Conservation (phyloP, 306 rosid species). For the Casuarina equisetifolia region DNA sequence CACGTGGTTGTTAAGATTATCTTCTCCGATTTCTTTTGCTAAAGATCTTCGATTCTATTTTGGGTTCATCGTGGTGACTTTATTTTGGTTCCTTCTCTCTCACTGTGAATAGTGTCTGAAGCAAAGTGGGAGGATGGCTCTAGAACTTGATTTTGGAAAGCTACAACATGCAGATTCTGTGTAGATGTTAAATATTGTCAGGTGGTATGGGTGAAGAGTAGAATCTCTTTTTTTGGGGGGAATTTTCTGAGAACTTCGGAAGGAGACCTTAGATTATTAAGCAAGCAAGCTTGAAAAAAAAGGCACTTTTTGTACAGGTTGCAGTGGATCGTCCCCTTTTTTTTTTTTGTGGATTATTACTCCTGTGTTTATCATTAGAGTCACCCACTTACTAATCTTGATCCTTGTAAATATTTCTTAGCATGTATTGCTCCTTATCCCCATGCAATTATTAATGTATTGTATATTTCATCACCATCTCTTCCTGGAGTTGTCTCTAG, state of each 20-base stretch:
- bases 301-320: slow-evolving; percentile 25
- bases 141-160: slow-evolving; percentile 37
- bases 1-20: background rate
- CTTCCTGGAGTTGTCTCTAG: background rate
- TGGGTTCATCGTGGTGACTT: slow-evolving; percentile 21
- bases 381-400: slow-evolving; percentile 27
- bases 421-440: slow-evolving; percentile 22
- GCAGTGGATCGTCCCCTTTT: slow-evolving; percentile 21
- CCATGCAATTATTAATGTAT: slow-evolving; percentile 30
- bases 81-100: slow-evolving; percentile 15
- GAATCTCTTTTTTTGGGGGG: slow-evolving; percentile 41
- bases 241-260: slow-evolving; percentile 18
- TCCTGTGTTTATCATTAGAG: slow-evolving; percentile 15
- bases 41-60: slow-evolving; percentile 21
- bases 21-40: slow-evolving; percentile 3
- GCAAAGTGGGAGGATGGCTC: background rate
- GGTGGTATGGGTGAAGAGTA: slow-evolving; percentile 39
- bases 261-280: slow-evolving; percentile 20
- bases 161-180: slow-evolving; percentile 21
- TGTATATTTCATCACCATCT: slow-evolving; percentile 1
- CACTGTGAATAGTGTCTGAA: slow-evolving; percentile 40
- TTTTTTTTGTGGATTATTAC: slow-evolving; percentile 22
- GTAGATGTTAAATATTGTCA: slow-evolving; percentile 36
- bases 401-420: slow-evolving; percentile 38
- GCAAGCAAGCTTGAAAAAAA: background rate